A percentile compares a stretch with the other conserved stretches of the same genome.
These are phyloP conservation scores for Seiridium cupressi DNA, from an alignment of 2,329 filamentous ascomycete genomes.

Conservation along the genomic window DNA sequence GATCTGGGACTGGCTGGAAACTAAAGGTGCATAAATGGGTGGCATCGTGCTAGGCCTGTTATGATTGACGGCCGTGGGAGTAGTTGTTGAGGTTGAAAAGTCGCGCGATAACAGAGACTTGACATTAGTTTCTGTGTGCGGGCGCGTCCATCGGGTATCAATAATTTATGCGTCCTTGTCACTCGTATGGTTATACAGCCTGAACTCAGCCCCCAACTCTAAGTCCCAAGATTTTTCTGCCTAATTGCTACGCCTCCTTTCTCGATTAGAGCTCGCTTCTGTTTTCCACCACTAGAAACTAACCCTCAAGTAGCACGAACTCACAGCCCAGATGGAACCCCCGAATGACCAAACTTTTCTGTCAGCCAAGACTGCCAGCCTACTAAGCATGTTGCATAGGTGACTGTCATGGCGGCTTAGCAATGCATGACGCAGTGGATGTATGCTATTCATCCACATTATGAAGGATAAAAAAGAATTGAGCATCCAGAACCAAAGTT, in stretches of 20 bases:
- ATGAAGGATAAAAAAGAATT: neutral
- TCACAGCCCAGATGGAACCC: neutral
- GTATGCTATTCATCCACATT: neutral
- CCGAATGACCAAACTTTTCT: neutral
- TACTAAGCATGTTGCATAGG: neutral
- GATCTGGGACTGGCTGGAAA: neutral
- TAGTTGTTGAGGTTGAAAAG: neutral
- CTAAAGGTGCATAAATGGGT: neutral
- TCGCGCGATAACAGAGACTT: neutral
- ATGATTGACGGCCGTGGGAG: neutral
- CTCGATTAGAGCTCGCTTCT: no score
- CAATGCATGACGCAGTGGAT: neutral
- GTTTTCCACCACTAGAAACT: neutral
- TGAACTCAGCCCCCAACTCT: neutral
- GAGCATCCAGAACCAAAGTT: neutral
- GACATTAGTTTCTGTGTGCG: neutral
- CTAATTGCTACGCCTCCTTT: no score
- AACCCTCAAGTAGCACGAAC: neutral
- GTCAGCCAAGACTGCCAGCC: neutral
- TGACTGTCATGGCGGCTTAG: neutral
- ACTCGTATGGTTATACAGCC: neutral
- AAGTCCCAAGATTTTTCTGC: no score
- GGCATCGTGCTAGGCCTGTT: neutral
- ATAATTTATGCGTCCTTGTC: neutral
- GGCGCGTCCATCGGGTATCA: neutral